Evolutionary conservation across 257 asterid species (phyloP), one percentile per base, ranked within the genome.

Genomic region (Ligustrum vulgare): DNA sequence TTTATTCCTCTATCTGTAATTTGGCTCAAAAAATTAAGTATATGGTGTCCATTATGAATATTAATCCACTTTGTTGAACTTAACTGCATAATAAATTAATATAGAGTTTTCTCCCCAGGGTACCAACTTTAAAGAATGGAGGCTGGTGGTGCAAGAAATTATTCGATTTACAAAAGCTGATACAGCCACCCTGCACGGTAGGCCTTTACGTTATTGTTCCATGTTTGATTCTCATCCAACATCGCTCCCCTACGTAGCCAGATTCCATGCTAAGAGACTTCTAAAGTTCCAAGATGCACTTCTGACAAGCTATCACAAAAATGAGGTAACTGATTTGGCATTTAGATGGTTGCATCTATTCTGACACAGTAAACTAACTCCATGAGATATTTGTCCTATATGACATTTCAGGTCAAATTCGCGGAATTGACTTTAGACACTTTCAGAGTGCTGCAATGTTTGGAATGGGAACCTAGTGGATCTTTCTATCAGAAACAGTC

Each of bases 401-500:
- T 47, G 56, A 58, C 77, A 70, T 87, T 78, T 70, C 90, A 94
- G 99, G 93, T 90, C 80, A 94, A 93, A 88, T 91, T 89, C 82
- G 96, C 99, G 51, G 99, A 92, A 80, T 84, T 91, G 82, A 91
- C 99, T 20, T 77, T 94, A 72, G 98, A 94, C 83, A 92, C 97
- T 78, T 94, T 79, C 71, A 92, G 97, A 86, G 92, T 94, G 99
- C 68, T 94, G 85, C 99, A 94, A 82, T 91, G 96, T 81, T 87
- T 94, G 93, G 99, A 94, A 87, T 94, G 98, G 98, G 99, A 94
- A 83, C 96, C 98, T 66, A 86, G 88, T 81, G 97, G 95, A 69
- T 85, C 98, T 70, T 89, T 89, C 81, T 88, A 86, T 77, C 96
- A 88, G 64, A 94, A 86, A 82, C 82, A 77, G 65, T 81, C 85